These are phyloP conservation scores for Chrysoporthe cubensis DNA, from an alignment of 2,329 filamentous ascomycete species.

Conservation along the genomic window DNA sequence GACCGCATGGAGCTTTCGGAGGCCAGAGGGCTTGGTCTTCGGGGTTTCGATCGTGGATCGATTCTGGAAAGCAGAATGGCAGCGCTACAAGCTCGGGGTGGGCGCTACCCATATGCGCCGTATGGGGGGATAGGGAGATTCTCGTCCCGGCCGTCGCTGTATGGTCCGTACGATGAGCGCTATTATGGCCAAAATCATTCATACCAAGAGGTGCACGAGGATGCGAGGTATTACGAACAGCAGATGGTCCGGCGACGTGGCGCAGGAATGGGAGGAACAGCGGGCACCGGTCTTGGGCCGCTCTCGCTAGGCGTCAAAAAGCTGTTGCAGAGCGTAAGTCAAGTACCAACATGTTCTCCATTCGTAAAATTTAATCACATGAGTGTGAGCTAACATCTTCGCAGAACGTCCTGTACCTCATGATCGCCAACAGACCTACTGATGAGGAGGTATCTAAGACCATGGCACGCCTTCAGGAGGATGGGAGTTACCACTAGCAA, in stretches of 20 bases:
- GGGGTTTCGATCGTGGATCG: slow-evolving; percentile 5
- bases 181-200: not conserved
- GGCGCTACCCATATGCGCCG: too few relatives aligned
- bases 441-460: slow-evolving; percentile 19
- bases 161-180: not conserved
- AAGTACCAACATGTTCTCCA: not conserved
- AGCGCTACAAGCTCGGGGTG: not conserved
- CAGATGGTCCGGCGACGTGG: not conserved
- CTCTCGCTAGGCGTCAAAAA: slow-evolving; percentile 25
- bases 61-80: not conserved
- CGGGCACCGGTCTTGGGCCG: slow-evolving; percentile 6
- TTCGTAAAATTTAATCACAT: not conserved
- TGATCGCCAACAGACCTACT: slow-evolving; percentile 26
- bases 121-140: too few relatives aligned
- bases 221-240: not conserved
- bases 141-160: too few relatives aligned
- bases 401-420: slow-evolving; percentile 29
- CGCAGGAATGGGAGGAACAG: not conserved
- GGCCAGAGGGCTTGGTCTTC: not conserved
- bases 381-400: slow-evolving; percentile 4
- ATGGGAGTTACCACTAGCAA: not conserved
- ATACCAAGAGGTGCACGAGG: not conserved
- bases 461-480: slow-evolving; percentile 4
- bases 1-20: not conserved
- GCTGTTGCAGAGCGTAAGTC: slow-evolving; percentile 26